Percentiles rank a stretch among this genome's conserved stretches.
phyloP scores from a whole-genome alignment of 1,284 basidiomycete species.

The Fomitopsis betulina region DNA sequence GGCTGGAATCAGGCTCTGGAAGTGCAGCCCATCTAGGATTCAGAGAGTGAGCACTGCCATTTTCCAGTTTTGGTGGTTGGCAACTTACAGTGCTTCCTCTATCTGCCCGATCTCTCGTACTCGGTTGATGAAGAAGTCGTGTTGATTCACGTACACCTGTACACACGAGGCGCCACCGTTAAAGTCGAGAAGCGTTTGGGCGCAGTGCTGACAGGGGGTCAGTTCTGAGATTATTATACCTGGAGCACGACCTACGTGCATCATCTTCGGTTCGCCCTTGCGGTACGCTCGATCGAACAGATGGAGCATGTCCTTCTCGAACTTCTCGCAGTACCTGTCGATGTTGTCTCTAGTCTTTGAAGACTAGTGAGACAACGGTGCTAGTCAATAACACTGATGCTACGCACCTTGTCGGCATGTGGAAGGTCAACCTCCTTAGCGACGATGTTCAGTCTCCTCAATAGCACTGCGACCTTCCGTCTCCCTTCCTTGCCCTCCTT shows the following conservation, averaged over 20 bases:
- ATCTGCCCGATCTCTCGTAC: conserved; percentile 57
- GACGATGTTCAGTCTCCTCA: conserved; percentile 85
- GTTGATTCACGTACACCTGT: conserved; percentile 99
- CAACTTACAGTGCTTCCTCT: conserved; percentile 61
- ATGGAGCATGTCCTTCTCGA: conserved; percentile 97
- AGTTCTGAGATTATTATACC: background rate
- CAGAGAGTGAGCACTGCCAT: conserved; percentile 5
- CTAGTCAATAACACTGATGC: background rate
- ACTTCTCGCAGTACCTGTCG: conserved; percentile 96
- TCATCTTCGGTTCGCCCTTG: conserved; percentile 97
- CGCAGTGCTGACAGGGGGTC: conserved; percentile 72
- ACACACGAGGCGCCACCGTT: conserved; percentile 97
- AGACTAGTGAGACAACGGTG: background rate
- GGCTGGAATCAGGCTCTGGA: conserved; percentile 73
- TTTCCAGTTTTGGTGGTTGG: too few relatives aligned
- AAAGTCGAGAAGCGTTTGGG: conserved; percentile 95
- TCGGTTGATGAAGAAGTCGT: conserved; percentile 98
- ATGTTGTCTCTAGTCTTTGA: conserved; percentile 79
- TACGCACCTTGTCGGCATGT: conserved; percentile 67
- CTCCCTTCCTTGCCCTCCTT: conserved; percentile 88
- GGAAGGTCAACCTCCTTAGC: conserved; percentile 91
- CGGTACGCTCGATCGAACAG: conserved; percentile 95
- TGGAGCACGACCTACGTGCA: conserved; percentile 70
- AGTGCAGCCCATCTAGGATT: conserved; percentile 72
- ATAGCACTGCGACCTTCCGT: conserved; percentile 83